A percentile compares a stretch with the other conserved stretches of the same genome.
Conservation (phyloP, 2,329 filamentous ascomycete species). For the Aspergillus neotritici region DNA sequence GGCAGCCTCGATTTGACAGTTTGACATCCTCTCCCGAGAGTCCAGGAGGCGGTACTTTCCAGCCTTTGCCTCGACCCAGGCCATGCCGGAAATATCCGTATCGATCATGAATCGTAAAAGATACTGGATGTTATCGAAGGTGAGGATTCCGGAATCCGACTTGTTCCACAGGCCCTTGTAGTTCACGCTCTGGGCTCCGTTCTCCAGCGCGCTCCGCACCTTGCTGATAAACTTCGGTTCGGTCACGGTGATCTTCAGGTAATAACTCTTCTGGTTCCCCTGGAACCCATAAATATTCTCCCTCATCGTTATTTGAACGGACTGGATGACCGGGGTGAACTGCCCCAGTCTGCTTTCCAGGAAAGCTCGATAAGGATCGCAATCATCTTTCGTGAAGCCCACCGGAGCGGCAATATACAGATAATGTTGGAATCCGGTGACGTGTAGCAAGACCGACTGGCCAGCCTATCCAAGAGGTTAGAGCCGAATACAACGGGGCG, state of each 20-base stretch:
- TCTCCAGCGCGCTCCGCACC: conserved; percentile 70
- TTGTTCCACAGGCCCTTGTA: conserved; percentile 86
- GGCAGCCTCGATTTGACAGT: conserved; percentile 91
- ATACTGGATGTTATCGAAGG: conserved; percentile 95
- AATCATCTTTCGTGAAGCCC: conserved; percentile 72
- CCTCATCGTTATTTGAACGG: conserved; percentile 72
- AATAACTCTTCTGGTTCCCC: conserved; percentile 85
- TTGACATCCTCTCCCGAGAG: conserved; percentile 67
- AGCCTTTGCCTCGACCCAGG: conserved; percentile 84
- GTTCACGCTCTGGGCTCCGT: conserved; percentile 60
- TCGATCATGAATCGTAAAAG: conserved; percentile 97
- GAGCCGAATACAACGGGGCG: conserved; percentile 17
- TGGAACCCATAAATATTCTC: conserved; percentile 94
- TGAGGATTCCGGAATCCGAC: conserved; percentile 66
- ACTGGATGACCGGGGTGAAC: conserved; percentile 68
- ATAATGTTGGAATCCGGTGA: conserved; percentile 94
- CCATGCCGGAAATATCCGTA: conserved; percentile 90
- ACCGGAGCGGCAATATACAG: conserved; percentile 87
- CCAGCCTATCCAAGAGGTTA: conserved; percentile 48
- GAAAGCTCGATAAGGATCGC: conserved; percentile 69
- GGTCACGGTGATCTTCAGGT: conserved; percentile 86
- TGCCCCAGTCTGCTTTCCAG: conserved; percentile 74
- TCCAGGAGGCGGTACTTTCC: conserved; percentile 67
- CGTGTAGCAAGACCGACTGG: conserved; percentile 89
- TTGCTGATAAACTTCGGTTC: conserved; percentile 79